Evolutionary conservation across 1,139 yeast species (phyloP).

Genomic region (Geotrichum aggregatum): DNA sequence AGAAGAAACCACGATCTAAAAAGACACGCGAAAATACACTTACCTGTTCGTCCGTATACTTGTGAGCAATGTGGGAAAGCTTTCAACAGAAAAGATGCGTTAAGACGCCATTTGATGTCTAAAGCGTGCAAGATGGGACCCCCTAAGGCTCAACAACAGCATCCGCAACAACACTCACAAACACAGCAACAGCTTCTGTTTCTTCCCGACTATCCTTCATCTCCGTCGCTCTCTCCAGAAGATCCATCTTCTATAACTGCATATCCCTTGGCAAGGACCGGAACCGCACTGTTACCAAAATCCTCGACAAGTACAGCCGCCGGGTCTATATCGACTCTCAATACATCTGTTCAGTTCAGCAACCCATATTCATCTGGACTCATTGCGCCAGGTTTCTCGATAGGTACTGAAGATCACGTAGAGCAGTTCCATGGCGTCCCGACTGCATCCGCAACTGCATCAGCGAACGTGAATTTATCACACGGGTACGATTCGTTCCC

Average conservation of each 20-base stretch:
- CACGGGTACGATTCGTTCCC: too few relatives aligned
- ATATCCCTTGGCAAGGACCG: too few relatives aligned
- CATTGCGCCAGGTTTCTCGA: too few relatives aligned
- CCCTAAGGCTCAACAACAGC: background rate
- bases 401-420: too few relatives aligned
- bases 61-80: conserved; percentile 76
- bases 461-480: too few relatives aligned
- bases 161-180: background rate
- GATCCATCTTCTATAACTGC: background rate
- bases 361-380: too few relatives aligned
- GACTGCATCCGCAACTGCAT: too few relatives aligned
- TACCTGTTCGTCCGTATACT: conserved; percentile 52
- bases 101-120: conserved; percentile 37
- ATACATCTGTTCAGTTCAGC: too few relatives aligned
- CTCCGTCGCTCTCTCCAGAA: background rate
- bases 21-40: conserved; percentile 60
- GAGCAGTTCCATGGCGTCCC: too few relatives aligned
- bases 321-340: too few relatives aligned
- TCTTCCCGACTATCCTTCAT: background rate
- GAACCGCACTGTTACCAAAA: background rate
- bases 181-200: background rate
- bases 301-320: background rate
- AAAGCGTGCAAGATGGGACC: conserved; percentile 20
- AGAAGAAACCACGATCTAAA: conserved; percentile 61
- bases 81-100: conserved; percentile 75